Evolutionary conservation across 768 basidiomycete genomes (phyloP).

Genomic region (Calocera cornea): DNA sequence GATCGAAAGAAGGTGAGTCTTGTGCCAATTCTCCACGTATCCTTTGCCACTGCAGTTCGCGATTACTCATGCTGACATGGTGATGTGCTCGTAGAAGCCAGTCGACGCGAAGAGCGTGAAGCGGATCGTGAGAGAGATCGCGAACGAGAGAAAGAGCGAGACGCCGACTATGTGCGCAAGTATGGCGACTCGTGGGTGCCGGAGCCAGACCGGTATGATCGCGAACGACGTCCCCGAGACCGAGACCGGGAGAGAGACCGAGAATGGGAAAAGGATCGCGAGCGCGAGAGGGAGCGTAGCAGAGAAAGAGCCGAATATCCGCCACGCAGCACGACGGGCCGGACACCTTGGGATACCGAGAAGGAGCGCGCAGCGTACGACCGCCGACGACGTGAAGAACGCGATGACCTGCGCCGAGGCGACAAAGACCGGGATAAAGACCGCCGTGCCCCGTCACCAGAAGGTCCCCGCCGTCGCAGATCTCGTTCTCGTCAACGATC

Average conservation of each 20-base stretch:
- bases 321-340: background rate
- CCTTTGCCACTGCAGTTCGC: background rate
- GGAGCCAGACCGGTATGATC: background rate
- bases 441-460: background rate
- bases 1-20: background rate
- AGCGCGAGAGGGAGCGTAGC: background rate
- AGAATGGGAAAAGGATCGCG: background rate
- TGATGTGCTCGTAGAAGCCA: background rate
- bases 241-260: background rate
- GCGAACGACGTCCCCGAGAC: background rate
- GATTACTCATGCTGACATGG: background rate
- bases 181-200: conserved; percentile 3
- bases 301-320: background rate
- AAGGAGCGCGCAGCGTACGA: background rate
- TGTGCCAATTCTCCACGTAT: background rate
- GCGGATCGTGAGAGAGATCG: background rate
- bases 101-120: background rate
- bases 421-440: background rate
- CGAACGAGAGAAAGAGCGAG: background rate
- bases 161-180: background rate
- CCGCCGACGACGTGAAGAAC: background rate
- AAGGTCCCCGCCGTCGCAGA: background rate
- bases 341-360: conserved; percentile 1
- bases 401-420: background rate
- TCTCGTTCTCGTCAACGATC: conserved; percentile 2